Evolutionary conservation across 768 basidiomycete genomes (phyloP), one percentile per base, ranked within the genome.

Genomic region (Leucocoprinus sp.): DNA sequence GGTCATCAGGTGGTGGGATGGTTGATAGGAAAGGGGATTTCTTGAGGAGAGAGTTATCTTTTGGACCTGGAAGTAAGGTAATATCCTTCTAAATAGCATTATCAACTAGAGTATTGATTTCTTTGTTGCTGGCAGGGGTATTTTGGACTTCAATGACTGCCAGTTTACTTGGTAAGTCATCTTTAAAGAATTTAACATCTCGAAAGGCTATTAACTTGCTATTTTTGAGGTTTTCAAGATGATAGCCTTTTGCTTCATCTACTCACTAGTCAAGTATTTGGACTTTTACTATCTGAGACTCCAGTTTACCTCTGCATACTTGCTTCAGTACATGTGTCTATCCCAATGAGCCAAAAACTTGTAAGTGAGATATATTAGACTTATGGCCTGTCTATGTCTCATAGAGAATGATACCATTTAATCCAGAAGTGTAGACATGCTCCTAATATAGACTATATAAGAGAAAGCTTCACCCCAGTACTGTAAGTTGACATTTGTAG

Each of bases 271-370:
- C 34, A 8, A 44, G 23, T 24, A 44, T 44, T n/a, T 15, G 1
- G 1, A 44, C 43, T 8, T 6, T n/a, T 2, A 44, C 43, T 1
- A 35, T 35, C 23, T 27, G 41, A 31, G 17, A 44, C n/a, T 50
- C 44, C 23, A 53, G 37, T 28, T 56, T 58, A 4, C 50, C 52
- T 0, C 29, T n/a, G 2, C 41, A 41, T 9, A 50, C 42, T 22
- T 40, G 35, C 19, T 50, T 46, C 3, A 35, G 43, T 8, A 44
- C 33, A 26, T 37, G 43, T 2, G 35, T 22, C 33, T 0, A 58
- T 59, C 9, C 47, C 8, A 38, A 62, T 65, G 6, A 50, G 42
- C 70, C 66, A 36, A 61, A 71, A 15, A 65, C 57, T 3, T 60
- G 54, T 15, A 71, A 54, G 51, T 66, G 55, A 4, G 27, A 21